These are phyloP conservation scores for Fusarium sp. DNA, from an alignment of 2,329 filamentous ascomycete species.

Conservation along the genomic window DNA sequence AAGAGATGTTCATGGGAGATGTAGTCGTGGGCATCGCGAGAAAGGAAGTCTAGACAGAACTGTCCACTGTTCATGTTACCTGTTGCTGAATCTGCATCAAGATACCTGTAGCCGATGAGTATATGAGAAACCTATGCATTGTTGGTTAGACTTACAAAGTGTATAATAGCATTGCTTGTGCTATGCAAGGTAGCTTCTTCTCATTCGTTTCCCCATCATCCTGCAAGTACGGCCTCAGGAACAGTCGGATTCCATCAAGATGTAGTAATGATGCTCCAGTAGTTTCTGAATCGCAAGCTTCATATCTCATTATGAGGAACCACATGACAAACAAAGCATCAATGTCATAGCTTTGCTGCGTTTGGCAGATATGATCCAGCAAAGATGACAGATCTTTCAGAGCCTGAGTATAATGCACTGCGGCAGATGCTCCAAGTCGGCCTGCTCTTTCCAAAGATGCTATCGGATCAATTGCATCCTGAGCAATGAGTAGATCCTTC, in stretches of 20 bases:
- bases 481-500: constrained; percentile 13
- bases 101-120: constrained; percentile 8
- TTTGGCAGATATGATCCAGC: constrained; percentile 23
- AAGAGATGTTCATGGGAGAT: constrained; percentile 40
- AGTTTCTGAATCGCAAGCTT: constrained; percentile 32
- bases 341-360: constrained; percentile 14
- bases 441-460: constrained; percentile 2
- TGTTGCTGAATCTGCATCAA: constrained; percentile 36
- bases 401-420: constrained; percentile 26
- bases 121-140: rapidly evolving
- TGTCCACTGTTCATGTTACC: constrained; percentile 23
- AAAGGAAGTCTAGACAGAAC: constrained; percentile 35
- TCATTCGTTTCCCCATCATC: not conserved
- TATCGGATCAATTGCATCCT: not conserved
- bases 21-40: constrained; percentile 33
- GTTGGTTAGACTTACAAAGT: constrained; percentile 12
- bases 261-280: constrained; percentile 25
- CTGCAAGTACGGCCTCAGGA: constrained; percentile 30
- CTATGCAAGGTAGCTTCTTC: constrained; percentile 22
- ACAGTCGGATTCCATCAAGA: constrained; percentile 32
- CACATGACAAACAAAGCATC: constrained; percentile 39
- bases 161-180: constrained; percentile 34
- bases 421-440: constrained; percentile 7
- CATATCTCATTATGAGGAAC: constrained; percentile 36
- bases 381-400: constrained; percentile 36